A percentile compares a stretch with the other conserved stretches of the same genome.
phyloP scores from a whole-genome alignment of 306 rosid species.

The Neltuma alba region DNA sequence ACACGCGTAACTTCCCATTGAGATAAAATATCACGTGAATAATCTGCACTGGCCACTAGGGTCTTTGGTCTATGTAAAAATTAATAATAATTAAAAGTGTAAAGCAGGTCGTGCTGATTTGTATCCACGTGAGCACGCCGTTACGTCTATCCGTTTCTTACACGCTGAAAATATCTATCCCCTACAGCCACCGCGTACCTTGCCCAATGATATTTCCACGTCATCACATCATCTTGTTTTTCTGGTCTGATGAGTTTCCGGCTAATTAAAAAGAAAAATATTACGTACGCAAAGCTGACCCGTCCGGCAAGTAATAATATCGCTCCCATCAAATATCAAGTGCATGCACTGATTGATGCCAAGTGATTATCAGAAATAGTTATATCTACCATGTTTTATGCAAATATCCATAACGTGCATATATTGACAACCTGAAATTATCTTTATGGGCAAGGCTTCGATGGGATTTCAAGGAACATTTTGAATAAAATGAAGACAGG shows the following conservation, averaged over 20 bases:
- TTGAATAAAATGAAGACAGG: not conserved
- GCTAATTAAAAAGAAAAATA: too few species aligned
- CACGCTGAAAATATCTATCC: slow-evolving; percentile 19
- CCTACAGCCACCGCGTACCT: slow-evolving; percentile 31
- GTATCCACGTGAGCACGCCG: not conserved
- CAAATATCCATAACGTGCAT: not conserved
- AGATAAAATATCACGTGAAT: not conserved
- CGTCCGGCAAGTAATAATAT: not conserved
- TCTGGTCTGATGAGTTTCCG: not conserved
- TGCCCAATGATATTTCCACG: not conserved
- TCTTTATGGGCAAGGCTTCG: not conserved
- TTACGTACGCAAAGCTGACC: not conserved
- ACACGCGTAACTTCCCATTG: not conserved
- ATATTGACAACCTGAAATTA: not conserved
- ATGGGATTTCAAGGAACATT: not conserved
- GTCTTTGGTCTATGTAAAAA: not conserved
- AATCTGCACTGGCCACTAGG: too few species aligned
- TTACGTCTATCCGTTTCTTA: slow-evolving; percentile 13
- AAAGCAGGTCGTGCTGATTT: not conserved
- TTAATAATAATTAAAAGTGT: not conserved
- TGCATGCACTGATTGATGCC: not conserved
- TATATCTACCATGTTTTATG: not conserved
- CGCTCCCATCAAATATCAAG: not conserved
- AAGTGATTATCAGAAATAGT: not conserved
- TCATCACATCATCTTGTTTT: not conserved